Conservation (phyloP, 768 basidiomycete species). For the Mycena rebaudengoi region DNA sequence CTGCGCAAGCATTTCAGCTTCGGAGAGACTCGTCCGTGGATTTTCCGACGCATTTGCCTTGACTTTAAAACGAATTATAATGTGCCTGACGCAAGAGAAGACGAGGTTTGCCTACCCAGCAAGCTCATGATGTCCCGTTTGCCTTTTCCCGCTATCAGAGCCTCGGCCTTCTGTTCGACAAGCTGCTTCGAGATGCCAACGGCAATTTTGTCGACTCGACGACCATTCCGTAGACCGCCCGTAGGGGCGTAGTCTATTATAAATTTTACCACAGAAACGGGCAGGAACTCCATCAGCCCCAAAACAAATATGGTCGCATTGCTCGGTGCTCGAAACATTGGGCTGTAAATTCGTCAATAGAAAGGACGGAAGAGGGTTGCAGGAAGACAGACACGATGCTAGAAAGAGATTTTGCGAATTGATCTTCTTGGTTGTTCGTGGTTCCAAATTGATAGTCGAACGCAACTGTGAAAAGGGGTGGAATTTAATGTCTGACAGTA, state of each 20-base stretch:
- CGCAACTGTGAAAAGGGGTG: background rate
- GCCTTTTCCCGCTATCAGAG: slow-evolving; percentile 55
- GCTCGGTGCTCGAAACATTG: background rate
- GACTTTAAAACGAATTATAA: slow-evolving; percentile 18
- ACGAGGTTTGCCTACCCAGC: slow-evolving; percentile 50
- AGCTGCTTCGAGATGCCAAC: slow-evolving; percentile 56
- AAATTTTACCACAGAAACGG: background rate
- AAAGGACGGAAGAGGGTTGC: too few relatives aligned
- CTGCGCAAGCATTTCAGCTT: slow-evolving; percentile 43
- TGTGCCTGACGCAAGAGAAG: background rate
- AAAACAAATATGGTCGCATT: slow-evolving; percentile 2
- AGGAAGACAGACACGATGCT: slow-evolving; percentile 9
- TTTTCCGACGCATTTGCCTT: slow-evolving; percentile 31
- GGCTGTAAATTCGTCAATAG: too few relatives aligned
- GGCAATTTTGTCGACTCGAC: slow-evolving; percentile 35
- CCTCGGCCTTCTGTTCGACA: slow-evolving; percentile 56
- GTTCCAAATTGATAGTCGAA: slow-evolving; percentile 15
- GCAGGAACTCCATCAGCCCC: slow-evolving; percentile 9
- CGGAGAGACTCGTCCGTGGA: slow-evolving; percentile 24
- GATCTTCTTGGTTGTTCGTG: background rate
- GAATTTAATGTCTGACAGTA: too few relatives aligned
- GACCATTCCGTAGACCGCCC: background rate
- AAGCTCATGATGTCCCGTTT: slow-evolving; percentile 64
- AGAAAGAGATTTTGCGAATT: background rate
- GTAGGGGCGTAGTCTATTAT: background rate